Evolutionary conservation across 257 asterid species (phyloP).

Genomic region (Verbena officinalis): DNA sequence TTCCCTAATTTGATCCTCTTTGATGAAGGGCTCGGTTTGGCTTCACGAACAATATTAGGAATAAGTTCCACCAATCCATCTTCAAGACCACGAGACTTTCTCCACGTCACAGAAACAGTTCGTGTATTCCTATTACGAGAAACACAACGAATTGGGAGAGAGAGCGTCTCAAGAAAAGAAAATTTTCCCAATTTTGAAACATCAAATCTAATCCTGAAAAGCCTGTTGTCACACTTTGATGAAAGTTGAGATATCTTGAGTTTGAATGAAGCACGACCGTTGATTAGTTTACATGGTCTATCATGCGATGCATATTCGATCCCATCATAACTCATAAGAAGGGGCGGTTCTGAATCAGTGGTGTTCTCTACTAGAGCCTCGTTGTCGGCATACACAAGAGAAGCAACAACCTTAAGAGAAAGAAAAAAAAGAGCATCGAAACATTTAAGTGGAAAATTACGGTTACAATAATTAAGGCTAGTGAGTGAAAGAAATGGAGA

Average conservation of each 20-base stretch:
- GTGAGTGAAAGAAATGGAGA: slow-evolving; percentile 6
- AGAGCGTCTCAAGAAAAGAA: slow-evolving; percentile 61
- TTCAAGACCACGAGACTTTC: slow-evolving; percentile 50
- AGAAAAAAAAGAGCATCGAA: slow-evolving; percentile 22
- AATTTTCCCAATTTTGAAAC: slow-evolving; percentile 51
- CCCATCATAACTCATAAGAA: slow-evolving; percentile 69
- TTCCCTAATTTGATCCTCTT: slow-evolving; percentile 88
- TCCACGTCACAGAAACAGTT: slow-evolving; percentile 48
- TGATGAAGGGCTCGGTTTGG: slow-evolving; percentile 79
- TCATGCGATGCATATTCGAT: slow-evolving; percentile 66
- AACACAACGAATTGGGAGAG: slow-evolving; percentile 76
- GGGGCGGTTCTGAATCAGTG: slow-evolving; percentile 78
- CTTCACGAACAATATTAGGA: slow-evolving; percentile 71
- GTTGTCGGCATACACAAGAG: slow-evolving; percentile 74
- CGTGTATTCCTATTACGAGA: slow-evolving; percentile 65
- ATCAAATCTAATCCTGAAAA: slow-evolving; percentile 70
- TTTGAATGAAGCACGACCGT: slow-evolving; percentile 81
- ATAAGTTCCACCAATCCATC: slow-evolving; percentile 61
- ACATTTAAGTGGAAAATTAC: slow-evolving; percentile 12
- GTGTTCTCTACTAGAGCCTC: slow-evolving; percentile 66
- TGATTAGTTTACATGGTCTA: slow-evolving; percentile 60
- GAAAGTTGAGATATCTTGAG: slow-evolving; percentile 97
- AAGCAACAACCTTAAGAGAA: slow-evolving; percentile 67
- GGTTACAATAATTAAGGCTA: slow-evolving; percentile 6
- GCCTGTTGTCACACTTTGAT: slow-evolving; percentile 82